Conservation (phyloP, 2,329 filamentous ascomycete species). For the Coccinonectria pachysandricola region DNA sequence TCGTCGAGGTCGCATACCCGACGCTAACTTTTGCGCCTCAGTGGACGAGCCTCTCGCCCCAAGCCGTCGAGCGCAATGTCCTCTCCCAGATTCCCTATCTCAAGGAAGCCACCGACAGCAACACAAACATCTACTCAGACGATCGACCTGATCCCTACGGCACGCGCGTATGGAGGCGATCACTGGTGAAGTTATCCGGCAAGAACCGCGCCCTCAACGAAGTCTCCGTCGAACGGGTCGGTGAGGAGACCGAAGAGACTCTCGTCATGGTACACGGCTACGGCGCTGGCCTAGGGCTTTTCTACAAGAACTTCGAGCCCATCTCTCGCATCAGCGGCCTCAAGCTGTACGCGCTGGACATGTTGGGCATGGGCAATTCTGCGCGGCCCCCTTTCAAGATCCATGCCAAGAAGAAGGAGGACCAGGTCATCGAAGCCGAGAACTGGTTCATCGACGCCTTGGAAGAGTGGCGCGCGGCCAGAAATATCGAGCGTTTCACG, state of each 20-base stretch:
- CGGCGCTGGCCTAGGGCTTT: conserved; percentile 90
- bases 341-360: conserved; percentile 87
- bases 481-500: conserved; percentile 87
- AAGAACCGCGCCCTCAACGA: conserved; percentile 86
- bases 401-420: conserved; percentile 67
- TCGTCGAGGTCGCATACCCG: too few species aligned
- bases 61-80: conserved; percentile 77
- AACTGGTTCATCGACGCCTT: conserved; percentile 93
- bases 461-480: conserved; percentile 86
- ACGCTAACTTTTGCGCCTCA: too few species aligned
- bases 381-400: conserved; percentile 76
- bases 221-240: conserved; percentile 77
- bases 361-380: conserved; percentile 90
- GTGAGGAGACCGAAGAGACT: conserved; percentile 70
- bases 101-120: conserved; percentile 56
- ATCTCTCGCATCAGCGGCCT: conserved; percentile 70
- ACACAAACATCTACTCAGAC: conserved; percentile 63
- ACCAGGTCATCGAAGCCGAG: conserved; percentile 80
- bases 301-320: conserved; percentile 95
- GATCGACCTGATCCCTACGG: conserved; percentile 67
- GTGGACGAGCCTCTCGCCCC: conserved; percentile 81
- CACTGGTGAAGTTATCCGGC: conserved; percentile 73
- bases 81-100: conserved; percentile 79
- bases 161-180: conserved; percentile 74
- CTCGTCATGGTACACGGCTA: conserved; percentile 96